Base-by-base conservation (phyloP, 2,329 filamentous ascomycete genomes). In the Hirsutella rhossiliensis region DNA sequence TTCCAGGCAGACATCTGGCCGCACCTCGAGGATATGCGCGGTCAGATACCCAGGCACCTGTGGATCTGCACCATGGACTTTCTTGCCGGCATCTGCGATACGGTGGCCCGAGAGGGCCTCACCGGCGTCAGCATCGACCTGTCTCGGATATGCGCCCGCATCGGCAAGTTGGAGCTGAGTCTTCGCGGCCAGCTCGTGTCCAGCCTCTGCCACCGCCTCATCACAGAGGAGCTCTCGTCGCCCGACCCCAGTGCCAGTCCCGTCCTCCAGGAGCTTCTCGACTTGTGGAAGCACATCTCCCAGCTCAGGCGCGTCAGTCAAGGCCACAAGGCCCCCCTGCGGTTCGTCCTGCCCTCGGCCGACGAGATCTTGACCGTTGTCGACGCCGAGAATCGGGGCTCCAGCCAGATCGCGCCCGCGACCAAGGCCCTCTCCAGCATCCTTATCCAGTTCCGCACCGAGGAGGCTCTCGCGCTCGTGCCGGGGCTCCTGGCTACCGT, bases 221-320 rank as follows among this genome's bases (percentile, higher is more conserved):
- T 48, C n/a, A 43, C 45, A n/a, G n/a, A 36, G 4, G 49, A 51
- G 34, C 46, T 52, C 27, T 29, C 46, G 4, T 43, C 43, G 7
- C 27, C 38, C 3, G 36, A 48, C 6, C 53, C 56, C 20, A 45
- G 41, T 2, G 42, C 56, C 23, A 46, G 41, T 2, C 41, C 29
- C 38, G 19, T 61, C 17, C 40, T 58, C 36, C 43, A 52, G 0
- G 60, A 65, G 47, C 51, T 65, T 5, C 34, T 63, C 28, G 52
- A 54, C 12, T 45, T 65, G 43, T 66, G 64, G 64, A 57, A 59
- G 50, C 60, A 63, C 44, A 46, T 65, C 13, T 62, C 64, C 2
- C 58, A 61, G 42, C 48, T 65, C 34, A 56, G 51, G 37, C 55
- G 63, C 11, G 46, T 42, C 5, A 54, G 56, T n/a, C 57, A 61